phyloP scores from a whole-genome alignment of 129 eudicot genomes.

The Mikania micrantha region DNA sequence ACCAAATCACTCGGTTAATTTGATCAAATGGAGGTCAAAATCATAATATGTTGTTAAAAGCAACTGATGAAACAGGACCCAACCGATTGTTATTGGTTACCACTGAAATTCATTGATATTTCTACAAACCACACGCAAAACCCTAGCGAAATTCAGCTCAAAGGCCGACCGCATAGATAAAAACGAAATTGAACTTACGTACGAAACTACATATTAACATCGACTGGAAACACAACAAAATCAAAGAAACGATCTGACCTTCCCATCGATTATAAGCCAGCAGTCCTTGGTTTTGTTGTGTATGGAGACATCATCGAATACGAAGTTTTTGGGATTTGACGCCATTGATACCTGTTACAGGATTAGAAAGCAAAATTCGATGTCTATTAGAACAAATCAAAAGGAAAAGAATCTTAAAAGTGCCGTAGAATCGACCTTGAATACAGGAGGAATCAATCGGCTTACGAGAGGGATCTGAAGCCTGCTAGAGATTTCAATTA shows the following conservation, averaged over 20 bases:
- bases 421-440: too few relatives aligned
- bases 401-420: too few relatives aligned
- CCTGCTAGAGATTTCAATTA: too few relatives aligned
- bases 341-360: too few relatives aligned
- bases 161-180: too few relatives aligned
- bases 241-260: constrained; percentile 45
- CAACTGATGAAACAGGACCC: not conserved
- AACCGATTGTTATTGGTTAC: not conserved
- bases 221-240: not conserved
- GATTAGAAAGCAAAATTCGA: too few relatives aligned
- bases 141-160: too few relatives aligned
- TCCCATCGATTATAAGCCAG: constrained; percentile 78
- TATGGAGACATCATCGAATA: constrained; percentile 55
- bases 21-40: not conserved
- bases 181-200: too few relatives aligned
- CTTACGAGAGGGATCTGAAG: too few relatives aligned
- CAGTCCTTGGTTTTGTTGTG: constrained; percentile 85
- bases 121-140: not conserved
- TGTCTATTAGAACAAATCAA: too few relatives aligned
- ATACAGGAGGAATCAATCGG: too few relatives aligned
- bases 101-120: not conserved
- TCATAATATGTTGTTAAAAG: not conserved
- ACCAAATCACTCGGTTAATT: not conserved
- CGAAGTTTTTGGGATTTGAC: constrained; percentile 40
- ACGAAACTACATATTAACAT: too few relatives aligned